A percentile compares a stretch with the other conserved stretches of the same genome.
Evolutionary conservation across 306 rosid genomes (phyloP).

Genomic region (Rubus idaeus): DNA sequence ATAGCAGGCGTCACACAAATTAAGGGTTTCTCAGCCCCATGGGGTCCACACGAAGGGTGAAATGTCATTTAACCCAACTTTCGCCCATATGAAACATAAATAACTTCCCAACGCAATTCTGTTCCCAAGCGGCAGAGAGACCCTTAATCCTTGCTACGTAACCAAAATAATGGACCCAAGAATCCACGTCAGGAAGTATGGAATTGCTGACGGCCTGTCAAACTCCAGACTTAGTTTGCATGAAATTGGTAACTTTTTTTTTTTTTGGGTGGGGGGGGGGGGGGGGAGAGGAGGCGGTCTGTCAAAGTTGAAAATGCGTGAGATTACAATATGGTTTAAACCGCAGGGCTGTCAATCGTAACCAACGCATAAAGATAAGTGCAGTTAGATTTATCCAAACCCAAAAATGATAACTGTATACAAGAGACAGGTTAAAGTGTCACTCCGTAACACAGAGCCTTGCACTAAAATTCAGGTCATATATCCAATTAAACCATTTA

Average conservation of each 20-base stretch:
- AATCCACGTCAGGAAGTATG: too few species aligned
- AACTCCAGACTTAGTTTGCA: slow-evolving; percentile 1
- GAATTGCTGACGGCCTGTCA: not conserved
- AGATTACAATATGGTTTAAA: not conserved
- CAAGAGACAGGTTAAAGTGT: not conserved
- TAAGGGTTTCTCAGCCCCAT: too few species aligned
- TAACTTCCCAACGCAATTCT: too few species aligned
- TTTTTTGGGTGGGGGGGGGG: too few species aligned
- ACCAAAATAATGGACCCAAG: too few species aligned
- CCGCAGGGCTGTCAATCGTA: too few species aligned
- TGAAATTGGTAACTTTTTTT: not conserved
- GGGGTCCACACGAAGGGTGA: too few species aligned
- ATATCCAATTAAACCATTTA: slow-evolving; percentile 4
- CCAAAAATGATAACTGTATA: not conserved
- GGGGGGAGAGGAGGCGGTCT: not conserved
- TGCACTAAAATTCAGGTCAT: not conserved
- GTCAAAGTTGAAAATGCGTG: not conserved
- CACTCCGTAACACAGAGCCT: not conserved
- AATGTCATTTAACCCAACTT: too few species aligned
- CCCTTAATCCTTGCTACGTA: too few species aligned
- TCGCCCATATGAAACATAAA: too few species aligned
- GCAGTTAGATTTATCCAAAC: not conserved
- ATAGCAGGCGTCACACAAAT: too few species aligned
- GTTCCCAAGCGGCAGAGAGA: too few species aligned
- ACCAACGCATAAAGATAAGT: not conserved